These are phyloP conservation scores for Arthrinium puccinioides DNA, from an alignment of 2,329 filamentous ascomycete species.

Conservation along the genomic window DNA sequence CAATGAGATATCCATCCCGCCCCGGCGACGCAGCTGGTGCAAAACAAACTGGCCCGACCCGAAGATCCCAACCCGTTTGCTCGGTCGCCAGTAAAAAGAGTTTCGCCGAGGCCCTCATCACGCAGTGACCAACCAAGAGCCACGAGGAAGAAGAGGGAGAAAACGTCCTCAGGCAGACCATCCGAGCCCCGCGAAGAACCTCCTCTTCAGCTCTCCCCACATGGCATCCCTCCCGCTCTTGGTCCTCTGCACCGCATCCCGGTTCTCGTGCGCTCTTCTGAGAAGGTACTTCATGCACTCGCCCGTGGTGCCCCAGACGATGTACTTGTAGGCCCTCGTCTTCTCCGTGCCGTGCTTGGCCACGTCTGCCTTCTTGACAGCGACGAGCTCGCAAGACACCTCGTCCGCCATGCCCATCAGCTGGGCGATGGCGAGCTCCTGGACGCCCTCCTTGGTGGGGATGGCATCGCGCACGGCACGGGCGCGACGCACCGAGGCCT, in stretches of 20 bases:
- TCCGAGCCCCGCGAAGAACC: slow-evolving; percentile 36
- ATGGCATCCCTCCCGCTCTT: slow-evolving; percentile 55
- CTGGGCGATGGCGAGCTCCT: slow-evolving; percentile 61
- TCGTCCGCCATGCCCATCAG: slow-evolving; percentile 96
- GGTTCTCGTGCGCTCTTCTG: slow-evolving; percentile 67
- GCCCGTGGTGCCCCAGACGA: slow-evolving; percentile 62
- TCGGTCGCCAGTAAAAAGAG: too few species aligned
- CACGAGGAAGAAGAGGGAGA: too few species aligned
- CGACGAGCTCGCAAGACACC: slow-evolving; percentile 60
- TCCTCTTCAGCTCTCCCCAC: slow-evolving; percentile 51
- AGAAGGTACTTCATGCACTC: slow-evolving; percentile 85
- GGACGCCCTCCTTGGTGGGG: slow-evolving; percentile 28
- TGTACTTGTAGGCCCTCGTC: slow-evolving; percentile 54
- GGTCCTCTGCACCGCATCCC: slow-evolving; percentile 60
- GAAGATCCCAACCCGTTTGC: too few species aligned
- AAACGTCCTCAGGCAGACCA: background rate
- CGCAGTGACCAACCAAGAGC: too few species aligned
- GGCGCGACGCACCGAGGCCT: slow-evolving; percentile 56
- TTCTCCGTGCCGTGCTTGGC: slow-evolving; percentile 6
- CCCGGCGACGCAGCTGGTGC: too few species aligned
- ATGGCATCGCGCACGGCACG: slow-evolving; percentile 40
- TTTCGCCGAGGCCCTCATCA: too few species aligned
- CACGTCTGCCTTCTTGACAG: slow-evolving; percentile 10
- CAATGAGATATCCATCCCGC: too few species aligned
- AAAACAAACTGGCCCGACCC: too few species aligned